phyloP scores from a whole-genome alignment of 441 rosid species.

The Erysimum cheiri region DNA sequence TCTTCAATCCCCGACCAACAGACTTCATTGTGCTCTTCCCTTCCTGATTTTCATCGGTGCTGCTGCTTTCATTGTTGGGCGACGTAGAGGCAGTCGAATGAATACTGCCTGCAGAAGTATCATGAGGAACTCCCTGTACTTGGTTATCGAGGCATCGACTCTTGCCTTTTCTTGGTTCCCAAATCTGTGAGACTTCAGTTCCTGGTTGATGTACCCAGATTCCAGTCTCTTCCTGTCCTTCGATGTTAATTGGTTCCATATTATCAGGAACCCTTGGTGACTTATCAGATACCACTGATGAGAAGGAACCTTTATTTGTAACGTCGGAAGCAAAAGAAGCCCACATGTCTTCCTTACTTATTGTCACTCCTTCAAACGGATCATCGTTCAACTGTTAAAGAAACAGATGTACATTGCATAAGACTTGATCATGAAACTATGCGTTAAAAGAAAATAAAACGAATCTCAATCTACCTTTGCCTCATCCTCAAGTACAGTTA shows the following conservation, averaged over 20 bases:
- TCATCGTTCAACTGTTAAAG: slow-evolving; percentile 49
- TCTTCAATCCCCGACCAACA: slow-evolving; percentile 57
- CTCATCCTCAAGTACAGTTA: slow-evolving; percentile 65
- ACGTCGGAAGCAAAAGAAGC: slow-evolving; percentile 49
- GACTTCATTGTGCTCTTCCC: slow-evolving; percentile 43
- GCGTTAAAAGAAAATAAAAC: background rate
- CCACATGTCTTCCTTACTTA: slow-evolving; percentile 53
- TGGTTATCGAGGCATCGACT: slow-evolving; percentile 54
- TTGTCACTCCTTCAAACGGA: slow-evolving; percentile 46
- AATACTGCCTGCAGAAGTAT: slow-evolving; percentile 43
- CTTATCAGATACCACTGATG: slow-evolving; percentile 56
- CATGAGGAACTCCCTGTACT: slow-evolving; percentile 49
- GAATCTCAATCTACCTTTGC: slow-evolving; percentile 52
- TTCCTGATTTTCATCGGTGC: slow-evolving; percentile 57
- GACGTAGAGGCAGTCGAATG: slow-evolving; percentile 48
- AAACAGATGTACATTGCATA: slow-evolving; percentile 16
- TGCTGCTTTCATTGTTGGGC: slow-evolving; percentile 53
- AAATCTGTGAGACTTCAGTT: slow-evolving; percentile 70
- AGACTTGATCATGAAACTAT: slow-evolving; percentile 16
- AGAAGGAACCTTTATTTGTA: slow-evolving; percentile 52
- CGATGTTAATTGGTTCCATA: slow-evolving; percentile 79
- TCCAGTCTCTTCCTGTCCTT: slow-evolving; percentile 78
- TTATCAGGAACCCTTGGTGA: slow-evolving; percentile 61
- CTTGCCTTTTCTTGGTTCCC: slow-evolving; percentile 94
- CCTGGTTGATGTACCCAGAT: slow-evolving; percentile 93